These are phyloP conservation scores for Puya raimondii DNA, from an alignment of 176 grass and related monocot genomes.

Conservation along the genomic window DNA sequence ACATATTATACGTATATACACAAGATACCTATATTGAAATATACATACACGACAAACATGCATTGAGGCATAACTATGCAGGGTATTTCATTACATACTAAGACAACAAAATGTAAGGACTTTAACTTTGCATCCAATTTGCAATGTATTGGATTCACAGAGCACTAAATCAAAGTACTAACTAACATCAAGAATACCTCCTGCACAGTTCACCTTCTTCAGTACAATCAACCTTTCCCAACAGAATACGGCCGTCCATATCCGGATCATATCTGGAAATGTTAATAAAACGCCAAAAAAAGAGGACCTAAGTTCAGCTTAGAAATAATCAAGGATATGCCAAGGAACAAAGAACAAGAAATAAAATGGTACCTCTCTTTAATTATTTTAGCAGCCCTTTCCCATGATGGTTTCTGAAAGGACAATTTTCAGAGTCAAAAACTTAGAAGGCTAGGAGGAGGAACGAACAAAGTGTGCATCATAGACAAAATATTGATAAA, in stretches of 20 bases:
- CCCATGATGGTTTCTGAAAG: constrained; percentile 95
- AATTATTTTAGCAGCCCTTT: constrained; percentile 83
- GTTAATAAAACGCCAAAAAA: neutral
- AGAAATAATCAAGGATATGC: too few relatives aligned
- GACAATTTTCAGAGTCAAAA: constrained; percentile 18
- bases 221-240: constrained; percentile 87
- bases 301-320: too few relatives aligned
- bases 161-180: constrained; percentile 1
- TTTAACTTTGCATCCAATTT: neutral
- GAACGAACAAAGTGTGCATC: too few relatives aligned
- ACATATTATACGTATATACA: neutral
- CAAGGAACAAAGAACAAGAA: neutral
- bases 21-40: too few relatives aligned
- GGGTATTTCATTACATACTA: neutral
- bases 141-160: neutral
- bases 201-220: constrained; percentile 60
- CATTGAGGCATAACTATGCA: too few relatives aligned
- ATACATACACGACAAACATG: too few relatives aligned
- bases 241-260: constrained; percentile 85
- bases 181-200: constrained; percentile 40
- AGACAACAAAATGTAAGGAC: neutral
- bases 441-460: neutral
- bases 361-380: constrained; percentile 61
- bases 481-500: too few relatives aligned
- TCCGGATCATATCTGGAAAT: constrained; percentile 83